A percentile compares a stretch with the other conserved stretches of the same genome.
phyloP scores from a whole-genome alignment of 1,284 basidiomycete species.

The Sporisorium scitamineum region DNA sequence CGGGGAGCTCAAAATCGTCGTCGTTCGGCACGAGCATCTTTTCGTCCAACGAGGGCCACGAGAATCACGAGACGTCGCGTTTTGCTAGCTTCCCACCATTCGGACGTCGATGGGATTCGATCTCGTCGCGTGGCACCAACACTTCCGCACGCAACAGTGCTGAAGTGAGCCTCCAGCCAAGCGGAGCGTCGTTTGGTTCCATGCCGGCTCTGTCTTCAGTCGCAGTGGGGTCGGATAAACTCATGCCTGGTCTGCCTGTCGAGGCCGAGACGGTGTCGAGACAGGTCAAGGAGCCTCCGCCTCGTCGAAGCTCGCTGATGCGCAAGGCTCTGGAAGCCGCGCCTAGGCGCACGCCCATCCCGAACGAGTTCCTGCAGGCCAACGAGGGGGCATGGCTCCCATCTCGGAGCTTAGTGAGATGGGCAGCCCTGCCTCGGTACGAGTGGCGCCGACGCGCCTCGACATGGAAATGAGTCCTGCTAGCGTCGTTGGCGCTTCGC shows the following conservation, averaged over 20 bases:
- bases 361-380: slow-evolving; percentile 25
- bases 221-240: slow-evolving; percentile 9
- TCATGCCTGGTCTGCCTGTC: slow-evolving; percentile 4
- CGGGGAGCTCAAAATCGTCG: slow-evolving; percentile 41
- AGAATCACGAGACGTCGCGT: slow-evolving; percentile 24
- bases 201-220: slow-evolving; percentile 8
- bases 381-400: slow-evolving; percentile 35
- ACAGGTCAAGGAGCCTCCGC: slow-evolving; percentile 24
- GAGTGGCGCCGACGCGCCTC: slow-evolving; percentile 2
- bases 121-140: slow-evolving; percentile 45
- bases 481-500: slow-evolving; percentile 12
- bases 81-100: slow-evolving; percentile 25
- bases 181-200: slow-evolving; percentile 2
- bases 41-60: slow-evolving; percentile 24
- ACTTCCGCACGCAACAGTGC: slow-evolving; percentile 32
- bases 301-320: slow-evolving; percentile 42
- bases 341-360: slow-evolving; percentile 14
- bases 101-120: slow-evolving; percentile 45
- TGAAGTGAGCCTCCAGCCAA: slow-evolving; percentile 15
- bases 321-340: slow-evolving; percentile 21
- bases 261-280: background rate
- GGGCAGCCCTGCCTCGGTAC: slow-evolving; percentile 32
- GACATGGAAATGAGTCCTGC: slow-evolving; percentile 38
- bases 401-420: slow-evolving; percentile 48
- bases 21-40: slow-evolving; percentile 44